These are phyloP conservation scores for Sporisorium scitamineum DNA, from an alignment of 1,284 basidiomycete species.

Conservation along the genomic window DNA sequence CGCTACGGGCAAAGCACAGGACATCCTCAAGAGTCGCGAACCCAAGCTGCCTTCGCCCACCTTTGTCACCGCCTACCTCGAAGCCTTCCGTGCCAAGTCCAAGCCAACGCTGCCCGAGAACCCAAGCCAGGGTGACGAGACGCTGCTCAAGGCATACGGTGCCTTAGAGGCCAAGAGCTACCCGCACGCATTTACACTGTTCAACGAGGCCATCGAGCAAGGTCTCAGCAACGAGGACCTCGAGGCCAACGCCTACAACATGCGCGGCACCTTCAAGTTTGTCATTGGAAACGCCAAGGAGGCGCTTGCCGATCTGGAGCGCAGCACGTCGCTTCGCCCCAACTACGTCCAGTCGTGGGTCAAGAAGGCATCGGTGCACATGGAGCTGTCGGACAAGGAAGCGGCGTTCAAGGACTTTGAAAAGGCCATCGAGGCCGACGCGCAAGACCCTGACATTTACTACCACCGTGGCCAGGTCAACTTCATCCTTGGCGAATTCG, in stretches of 20 bases:
- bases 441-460: conserved; percentile 93
- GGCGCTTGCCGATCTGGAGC: conserved; percentile 87
- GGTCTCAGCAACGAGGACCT: conserved; percentile 80
- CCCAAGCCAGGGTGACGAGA: conserved; percentile 83
- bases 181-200: conserved; percentile 81
- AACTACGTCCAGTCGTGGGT: conserved; percentile 90
- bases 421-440: conserved; percentile 84
- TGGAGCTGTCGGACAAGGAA: conserved; percentile 80
- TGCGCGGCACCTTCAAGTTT: conserved; percentile 88
- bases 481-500: conserved; percentile 94
- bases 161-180: conserved; percentile 91
- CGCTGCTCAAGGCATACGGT: conserved; percentile 82
- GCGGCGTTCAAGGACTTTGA: conserved; percentile 92
- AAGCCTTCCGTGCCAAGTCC: conserved; percentile 88
- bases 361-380: conserved; percentile 96
- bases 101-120: conserved; percentile 81
- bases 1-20: conserved; percentile 78
- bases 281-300: conserved; percentile 84
- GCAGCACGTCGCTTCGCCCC: conserved; percentile 80
- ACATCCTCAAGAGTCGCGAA: conserved; percentile 81
- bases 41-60: conserved; percentile 88
- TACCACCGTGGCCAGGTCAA: conserved; percentile 99
- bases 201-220: conserved; percentile 88
- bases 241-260: conserved; percentile 88
- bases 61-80: conserved; percentile 95